Evolutionary conservation across 1,284 basidiomycete species (phyloP), one percentile per base, ranked within the genome.

Genomic region (Earliella scabrosa): DNA sequence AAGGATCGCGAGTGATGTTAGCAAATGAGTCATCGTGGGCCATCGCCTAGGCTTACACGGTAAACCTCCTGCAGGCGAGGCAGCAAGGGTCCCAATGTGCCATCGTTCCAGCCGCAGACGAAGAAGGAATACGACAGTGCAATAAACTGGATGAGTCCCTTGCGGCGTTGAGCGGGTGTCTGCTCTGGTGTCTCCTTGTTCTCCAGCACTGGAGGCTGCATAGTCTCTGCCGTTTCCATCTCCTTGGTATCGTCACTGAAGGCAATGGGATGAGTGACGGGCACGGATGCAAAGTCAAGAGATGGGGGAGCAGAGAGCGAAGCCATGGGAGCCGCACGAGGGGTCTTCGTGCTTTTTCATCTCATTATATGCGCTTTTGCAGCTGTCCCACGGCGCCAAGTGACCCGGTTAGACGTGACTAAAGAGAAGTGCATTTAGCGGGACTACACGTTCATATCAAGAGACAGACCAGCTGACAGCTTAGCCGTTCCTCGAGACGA

Each of bases 81-180:
- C 1, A 87, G 67, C 14, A 87, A 69, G 2, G 85, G 83, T 0
- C 85, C 85, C n/a, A 80, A 79, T 11, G 79, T 78, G 1, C 80
- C 80, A 64, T 87, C 85, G 64, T 85, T 86, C 83, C 84, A 87
- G 7, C 86, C 86, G 4, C 74, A 71, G 13, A 84, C 61, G 47
- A 78, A 79, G 23, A 78, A 61, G n/a, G 70, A 63, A 65, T 69
- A 79, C 61, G 75, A 78, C 11, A 80, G 63, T 0, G 75, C 61
- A 1, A 66, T 60, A 54, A 79, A 76, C 54, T 79, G 77, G n/a
- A 77, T 58, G 40, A 59, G 54, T 8, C 36, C 45, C n/a, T 48
- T 65, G 31, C 63, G 55, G 20, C 50, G 53, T 55, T 61, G 59
- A 1, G 57, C 53, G 1, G 61, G 54, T 3, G 62, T 61, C 13